A percentile compares a stretch with the other conserved stretches of the same genome.
These are phyloP conservation scores for Erysimum cheiranthoides DNA, from an alignment of 345 rosid species.

Conservation along the genomic window DNA sequence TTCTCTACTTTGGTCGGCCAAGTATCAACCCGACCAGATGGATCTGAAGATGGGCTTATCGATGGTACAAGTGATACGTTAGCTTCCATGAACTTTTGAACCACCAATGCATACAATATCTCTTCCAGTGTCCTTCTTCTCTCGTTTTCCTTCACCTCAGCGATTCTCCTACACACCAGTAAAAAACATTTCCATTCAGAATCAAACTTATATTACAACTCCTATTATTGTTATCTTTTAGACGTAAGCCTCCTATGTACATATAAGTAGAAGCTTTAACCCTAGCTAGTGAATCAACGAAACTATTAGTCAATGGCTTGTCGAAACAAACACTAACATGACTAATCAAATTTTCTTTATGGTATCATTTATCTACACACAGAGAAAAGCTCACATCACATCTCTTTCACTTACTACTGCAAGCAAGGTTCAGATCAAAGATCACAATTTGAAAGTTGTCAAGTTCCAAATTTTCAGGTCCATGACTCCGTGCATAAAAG, in stretches of 20 bases:
- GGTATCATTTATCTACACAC: not conserved
- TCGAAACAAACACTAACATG: slow-evolving; percentile 2
- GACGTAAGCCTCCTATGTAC: not conserved
- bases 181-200: slow-evolving; percentile 22
- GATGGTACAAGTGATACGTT: slow-evolving; percentile 76
- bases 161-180: slow-evolving; percentile 71
- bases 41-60: slow-evolving; percentile 57
- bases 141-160: slow-evolving; percentile 92
- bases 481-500: not conserved
- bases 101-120: slow-evolving; percentile 87
- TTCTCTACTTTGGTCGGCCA: slow-evolving; percentile 76
- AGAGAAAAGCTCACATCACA: slow-evolving; percentile 3
- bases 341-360: not conserved
- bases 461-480: not conserved
- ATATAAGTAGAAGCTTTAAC: not conserved
- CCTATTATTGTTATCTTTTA: slow-evolving; percentile 1
- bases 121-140: slow-evolving; percentile 81
- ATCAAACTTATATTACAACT: slow-evolving; percentile 13
- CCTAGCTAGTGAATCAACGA: slow-evolving; percentile 16
- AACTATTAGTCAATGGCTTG: not conserved
- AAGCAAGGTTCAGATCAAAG: not conserved
- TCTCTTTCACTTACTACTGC: not conserved
- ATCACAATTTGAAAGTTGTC: not conserved
- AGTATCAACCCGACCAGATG: slow-evolving; percentile 64
- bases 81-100: slow-evolving; percentile 94